These are phyloP conservation scores for Tylopilus subfusipes DNA, from an alignment of 768 basidiomycete genomes.

Conservation along the genomic window DNA sequence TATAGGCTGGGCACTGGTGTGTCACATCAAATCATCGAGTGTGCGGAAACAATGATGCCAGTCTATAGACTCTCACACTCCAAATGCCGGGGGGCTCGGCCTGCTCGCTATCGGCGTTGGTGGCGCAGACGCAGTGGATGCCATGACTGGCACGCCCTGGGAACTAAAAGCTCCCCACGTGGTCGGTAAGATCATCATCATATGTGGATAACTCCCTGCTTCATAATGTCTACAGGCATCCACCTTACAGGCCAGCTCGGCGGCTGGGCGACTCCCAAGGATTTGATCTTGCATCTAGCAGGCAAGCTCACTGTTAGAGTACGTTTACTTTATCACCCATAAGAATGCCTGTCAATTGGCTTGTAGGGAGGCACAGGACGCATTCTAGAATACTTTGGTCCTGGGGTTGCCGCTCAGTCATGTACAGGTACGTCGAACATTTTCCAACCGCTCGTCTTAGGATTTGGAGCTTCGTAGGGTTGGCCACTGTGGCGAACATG, in stretches of 20 bases:
- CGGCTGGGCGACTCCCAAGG: slow-evolving; percentile 95
- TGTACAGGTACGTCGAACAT: slow-evolving; percentile 66
- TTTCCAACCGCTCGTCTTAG: neutral
- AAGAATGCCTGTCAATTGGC: slow-evolving; percentile 1
- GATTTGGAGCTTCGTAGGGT: slow-evolving; percentile 40
- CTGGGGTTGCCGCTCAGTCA: slow-evolving; percentile 83
- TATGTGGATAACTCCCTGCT: neutral
- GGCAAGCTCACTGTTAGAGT: slow-evolving; percentile 93
- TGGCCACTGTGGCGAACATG: slow-evolving; percentile 98
- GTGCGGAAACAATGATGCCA: neutral
- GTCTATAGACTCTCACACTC: slow-evolving; percentile 87
- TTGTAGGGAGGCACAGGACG: slow-evolving; percentile 89
- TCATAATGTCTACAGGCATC: slow-evolving; percentile 50
- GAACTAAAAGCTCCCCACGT: slow-evolving; percentile 90
- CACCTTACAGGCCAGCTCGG: slow-evolving; percentile 82
- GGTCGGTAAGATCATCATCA: slow-evolving; percentile 48
- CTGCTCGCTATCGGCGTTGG: slow-evolving; percentile 98
- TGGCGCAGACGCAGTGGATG: slow-evolving; percentile 97
- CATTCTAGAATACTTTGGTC: slow-evolving; percentile 96
- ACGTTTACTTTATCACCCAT: slow-evolving; percentile 26
- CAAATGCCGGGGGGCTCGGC: slow-evolving; percentile 96
- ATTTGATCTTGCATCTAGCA: slow-evolving; percentile 90
- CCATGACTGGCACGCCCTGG: slow-evolving; percentile 98
- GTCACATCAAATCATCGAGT: slow-evolving; percentile 7
- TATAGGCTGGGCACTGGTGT: slow-evolving; percentile 78